Evolutionary conservation across 345 rosid species (phyloP), one percentile per base, ranked within the genome.

Genomic region (Sisymbrium altissimum): DNA sequence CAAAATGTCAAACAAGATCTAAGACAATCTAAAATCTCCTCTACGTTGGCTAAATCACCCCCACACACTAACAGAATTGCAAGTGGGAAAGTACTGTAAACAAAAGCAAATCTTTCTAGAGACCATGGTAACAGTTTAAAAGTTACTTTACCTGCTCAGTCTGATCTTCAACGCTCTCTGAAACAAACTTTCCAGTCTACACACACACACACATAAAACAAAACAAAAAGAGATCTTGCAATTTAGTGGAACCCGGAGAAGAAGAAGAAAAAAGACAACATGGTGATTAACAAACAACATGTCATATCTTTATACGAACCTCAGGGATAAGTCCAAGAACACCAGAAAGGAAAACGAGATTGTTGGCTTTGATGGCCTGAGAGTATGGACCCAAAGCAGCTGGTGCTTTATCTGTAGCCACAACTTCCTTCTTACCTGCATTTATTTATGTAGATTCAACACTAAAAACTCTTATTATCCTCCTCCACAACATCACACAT

Each of bases 341-440:
- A 73, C 97, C 96, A 7, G 97, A 96, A 45, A 89, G 80, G 74
- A 90, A 92, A 62, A 96, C 57, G 71, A 89, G 82, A 69, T 96
- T 82, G 79, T 89, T 83, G 75, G 86, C 83, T 77, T 88, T 92
- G 74, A 90, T 90, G 4, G 96, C 98, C 85, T 90, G 97, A 68
- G 96, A 87, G 82, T 92, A 92, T 0, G 97, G 97, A 64, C 99
- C 99, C 58, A 90, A 64, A 6, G 97, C 98, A 32, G 97, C 98
- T 3, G 97, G 97, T 70, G 99, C 97, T 76, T 92, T 90, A 30
- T 90, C 88, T 1, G 98, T 90, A 25, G 73, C 76, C 63, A 89
- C 90, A 46, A 80, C 88, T 82, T 86, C 93, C 81, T 95, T 92
- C 61, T 60, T 64, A 64, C 72, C 97, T 95, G 66, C 77, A 84